These are phyloP conservation scores for Penicillium macrosclerotiorum DNA, from an alignment of 495 filamentous ascomycete species.

Conservation along the genomic window DNA sequence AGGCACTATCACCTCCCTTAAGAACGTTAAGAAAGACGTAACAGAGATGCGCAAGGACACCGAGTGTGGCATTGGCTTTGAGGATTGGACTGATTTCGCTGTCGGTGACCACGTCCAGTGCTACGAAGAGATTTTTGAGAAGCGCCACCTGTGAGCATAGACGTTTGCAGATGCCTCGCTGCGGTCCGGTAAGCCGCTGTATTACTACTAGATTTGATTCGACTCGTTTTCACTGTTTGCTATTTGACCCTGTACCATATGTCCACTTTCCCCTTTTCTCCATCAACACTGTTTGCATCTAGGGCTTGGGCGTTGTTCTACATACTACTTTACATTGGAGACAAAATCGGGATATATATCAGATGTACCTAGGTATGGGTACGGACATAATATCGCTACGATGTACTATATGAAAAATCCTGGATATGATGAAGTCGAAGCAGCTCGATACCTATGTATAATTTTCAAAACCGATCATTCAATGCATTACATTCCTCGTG, in stretches of 20 bases:
- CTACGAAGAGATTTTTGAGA: slow-evolving; percentile 75
- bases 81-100: slow-evolving; percentile 71
- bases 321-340: not conserved
- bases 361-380: not conserved
- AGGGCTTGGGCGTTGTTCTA: slow-evolving; percentile 20
- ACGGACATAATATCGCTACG: not conserved
- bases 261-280: not conserved
- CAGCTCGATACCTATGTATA: too few species aligned
- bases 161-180: not conserved
- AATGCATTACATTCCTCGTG: not conserved
- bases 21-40: slow-evolving; percentile 89
- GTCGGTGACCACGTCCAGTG: slow-evolving; percentile 83
- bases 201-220: slow-evolving; percentile 14
- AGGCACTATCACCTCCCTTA: slow-evolving; percentile 79
- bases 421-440: too few species aligned
- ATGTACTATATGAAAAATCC: too few species aligned
- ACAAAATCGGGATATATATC: slow-evolving; percentile 7
- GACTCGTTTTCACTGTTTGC: slow-evolving; percentile 6
- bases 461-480: not conserved
- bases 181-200: slow-evolving; percentile 7
- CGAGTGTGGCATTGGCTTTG: slow-evolving; percentile 90
- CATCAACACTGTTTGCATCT: slow-evolving; percentile 15
- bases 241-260: slow-evolving; percentile 12
- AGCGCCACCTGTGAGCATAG: slow-evolving; percentile 50
- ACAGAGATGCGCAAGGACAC: slow-evolving; percentile 82